Percentiles rank a stretch among this genome's conserved stretches.
These are phyloP conservation scores for Ganoderma resinaceum DNA, from an alignment of 1,284 basidiomycete genomes.

Conservation along the genomic window DNA sequence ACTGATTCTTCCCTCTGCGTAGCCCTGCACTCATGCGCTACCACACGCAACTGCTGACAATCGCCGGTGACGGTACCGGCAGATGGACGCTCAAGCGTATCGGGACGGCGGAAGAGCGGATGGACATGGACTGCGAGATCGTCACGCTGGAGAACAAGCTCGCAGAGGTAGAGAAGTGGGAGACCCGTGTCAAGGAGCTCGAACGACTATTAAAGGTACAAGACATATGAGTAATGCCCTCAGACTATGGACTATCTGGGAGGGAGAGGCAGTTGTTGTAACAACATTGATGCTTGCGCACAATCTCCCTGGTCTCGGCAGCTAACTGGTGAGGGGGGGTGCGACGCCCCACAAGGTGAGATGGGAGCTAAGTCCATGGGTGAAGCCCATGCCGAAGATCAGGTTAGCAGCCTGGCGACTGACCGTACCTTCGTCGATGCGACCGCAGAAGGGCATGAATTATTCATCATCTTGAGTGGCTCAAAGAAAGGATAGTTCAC, in stretches of 20 bases:
- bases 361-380: background rate
- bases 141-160: conserved; percentile 68
- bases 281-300: background rate
- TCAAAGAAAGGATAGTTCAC: background rate
- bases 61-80: conserved; percentile 70
- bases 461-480: no score
- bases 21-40: conserved; percentile 85
- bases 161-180: conserved; percentile 73
- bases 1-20: background rate
- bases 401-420: background rate
- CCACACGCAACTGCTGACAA: conserved; percentile 81
- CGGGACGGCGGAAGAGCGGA: conserved; percentile 76
- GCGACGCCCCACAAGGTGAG: background rate
- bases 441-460: background rate
- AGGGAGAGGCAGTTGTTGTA: background rate
- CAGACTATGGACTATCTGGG: background rate
- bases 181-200: conserved; percentile 64
- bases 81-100: conserved; percentile 77
- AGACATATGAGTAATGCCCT: conserved; percentile 26
- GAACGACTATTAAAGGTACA: conserved; percentile 51
- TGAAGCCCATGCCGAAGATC: background rate
- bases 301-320: background rate
- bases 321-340: background rate
- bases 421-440: background rate
- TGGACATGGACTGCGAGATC: conserved; percentile 79